Conservation (phyloP, 306 rosid genomes). For the Hylodesmum podocarpum region DNA sequence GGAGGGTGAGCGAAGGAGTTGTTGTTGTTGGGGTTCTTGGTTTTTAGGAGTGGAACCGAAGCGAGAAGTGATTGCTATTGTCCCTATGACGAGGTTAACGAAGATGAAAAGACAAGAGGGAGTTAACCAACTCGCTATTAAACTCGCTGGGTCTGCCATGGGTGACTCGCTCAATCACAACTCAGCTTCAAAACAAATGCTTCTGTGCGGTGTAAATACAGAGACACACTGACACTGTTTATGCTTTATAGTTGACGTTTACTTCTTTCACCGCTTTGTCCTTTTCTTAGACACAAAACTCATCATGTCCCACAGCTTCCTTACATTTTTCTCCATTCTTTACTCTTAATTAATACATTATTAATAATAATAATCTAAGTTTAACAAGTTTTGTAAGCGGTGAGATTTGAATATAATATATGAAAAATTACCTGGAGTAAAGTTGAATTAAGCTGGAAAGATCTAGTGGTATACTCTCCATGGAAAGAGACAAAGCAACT, state of each 20-base stretch:
- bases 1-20: slow-evolving; percentile 47
- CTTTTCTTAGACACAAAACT: no score
- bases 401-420: no score
- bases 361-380: no score
- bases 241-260: slow-evolving; percentile 12
- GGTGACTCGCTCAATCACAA: no score
- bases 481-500: no score
- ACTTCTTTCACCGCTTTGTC: neutral
- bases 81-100: slow-evolving; percentile 67
- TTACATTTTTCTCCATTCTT: neutral
- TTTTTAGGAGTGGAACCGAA: slow-evolving; percentile 20
- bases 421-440: no score
- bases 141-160: slow-evolving; percentile 36
- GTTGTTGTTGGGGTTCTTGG: slow-evolving; percentile 9
- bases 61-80: slow-evolving; percentile 53
- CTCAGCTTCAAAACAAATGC: no score
- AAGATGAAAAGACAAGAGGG: slow-evolving; percentile 67
- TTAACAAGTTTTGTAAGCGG: no score
- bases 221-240: no score
- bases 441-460: no score
- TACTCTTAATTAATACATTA: neutral
- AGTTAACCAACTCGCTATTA: slow-evolving; percentile 51
- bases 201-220: neutral
- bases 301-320: neutral
- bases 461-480: no score